These are phyloP conservation scores for Fusarium hainanense DNA, from an alignment of 2,329 filamentous ascomycete genomes.

Conservation along the genomic window DNA sequence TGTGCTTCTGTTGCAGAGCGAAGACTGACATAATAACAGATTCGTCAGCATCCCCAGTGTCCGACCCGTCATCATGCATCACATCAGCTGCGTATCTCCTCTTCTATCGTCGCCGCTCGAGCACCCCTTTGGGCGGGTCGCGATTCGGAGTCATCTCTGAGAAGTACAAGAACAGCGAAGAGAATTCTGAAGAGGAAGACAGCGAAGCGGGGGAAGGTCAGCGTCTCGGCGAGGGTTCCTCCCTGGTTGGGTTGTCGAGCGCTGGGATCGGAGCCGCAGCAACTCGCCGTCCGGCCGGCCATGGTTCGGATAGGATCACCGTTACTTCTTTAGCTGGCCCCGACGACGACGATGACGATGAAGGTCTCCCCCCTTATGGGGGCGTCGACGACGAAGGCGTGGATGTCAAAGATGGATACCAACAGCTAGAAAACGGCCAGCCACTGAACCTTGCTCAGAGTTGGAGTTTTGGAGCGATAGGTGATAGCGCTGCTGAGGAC, in stretches of 20 bases:
- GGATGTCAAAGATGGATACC: constrained; percentile 52
- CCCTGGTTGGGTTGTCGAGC: constrained; percentile 92
- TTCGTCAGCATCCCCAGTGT: constrained; percentile 73
- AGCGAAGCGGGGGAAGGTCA: constrained; percentile 78
- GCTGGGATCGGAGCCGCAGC: constrained; percentile 81
- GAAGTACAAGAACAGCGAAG: constrained; percentile 65
- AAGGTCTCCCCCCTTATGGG: constrained; percentile 51
- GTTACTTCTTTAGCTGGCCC: constrained; percentile 43
- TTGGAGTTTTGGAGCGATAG: constrained; percentile 61
- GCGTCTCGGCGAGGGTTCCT: constrained; percentile 86
- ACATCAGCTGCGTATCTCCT: constrained; percentile 87
- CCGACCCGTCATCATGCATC: constrained; percentile 71
- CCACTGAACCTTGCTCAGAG: constrained; percentile 51
- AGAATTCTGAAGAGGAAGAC: constrained; percentile 58
- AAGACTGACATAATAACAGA: constrained; percentile 68
- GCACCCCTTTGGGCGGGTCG: constrained; percentile 80
- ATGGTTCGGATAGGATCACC: constrained; percentile 60
- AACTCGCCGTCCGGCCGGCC: constrained; percentile 74
- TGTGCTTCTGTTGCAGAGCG: background rate
- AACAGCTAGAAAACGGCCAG: constrained; percentile 42
- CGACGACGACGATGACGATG: constrained; percentile 48
- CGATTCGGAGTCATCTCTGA: constrained; percentile 77
- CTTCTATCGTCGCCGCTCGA: constrained; percentile 91
- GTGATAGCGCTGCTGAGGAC: constrained; percentile 47
- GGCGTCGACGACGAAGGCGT: constrained; percentile 63